Base-by-base conservation (phyloP, 2,329 filamentous ascomycete species). In the Penicillium hordei region DNA sequence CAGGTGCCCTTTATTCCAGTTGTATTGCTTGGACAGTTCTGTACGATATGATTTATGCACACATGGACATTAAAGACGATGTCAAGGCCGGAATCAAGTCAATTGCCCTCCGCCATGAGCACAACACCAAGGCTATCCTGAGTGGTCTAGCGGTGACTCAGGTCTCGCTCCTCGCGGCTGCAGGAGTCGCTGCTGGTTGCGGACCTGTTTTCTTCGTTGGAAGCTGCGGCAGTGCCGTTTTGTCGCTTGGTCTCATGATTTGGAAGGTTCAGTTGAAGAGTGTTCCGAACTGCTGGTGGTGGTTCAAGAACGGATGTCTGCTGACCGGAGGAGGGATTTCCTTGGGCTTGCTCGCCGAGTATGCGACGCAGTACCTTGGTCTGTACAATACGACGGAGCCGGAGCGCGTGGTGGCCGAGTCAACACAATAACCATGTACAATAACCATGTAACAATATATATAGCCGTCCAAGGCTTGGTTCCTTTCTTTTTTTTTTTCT, bases 241-340 rank as follows among this genome's bases (percentile, higher is more conserved):
- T 79, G 34, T 81, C 83, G 2, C 73, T 86, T 25, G 82, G 77
- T 1, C 78, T 81, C 17, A 86, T 86, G 83, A 85, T 87, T 21
- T 80, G 80, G 73, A 80, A 76, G 58, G 85, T 87, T 29, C 79
- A 81, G 54, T 66, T 87, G 60, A 81, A 84, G 58, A 81, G 79
- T 51, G 82, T 85, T 48, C 74, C 76, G 60, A 80, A 84, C 64
- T 87, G 85, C 64, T 86, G 84, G 82, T 85, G 82, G 79, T 87
- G 85, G 85, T 87, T 87, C 65, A 82, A 78, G 57, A 82, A 84
- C 55, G 85, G 85, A 25, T 84, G 82, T 39, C 84, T 83, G 78
- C 76, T 86, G 58, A 86, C 84, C 19, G 85, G 85, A 23, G 84
- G 85, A 19, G 82, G 78, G 1, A 85, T 87, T 54, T 77, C 81